Evolutionary conservation across 371 early-diverging fungal genomes (phyloP), one percentile per base, ranked within the genome.

Genomic region (Rhizopus delemar): DNA sequence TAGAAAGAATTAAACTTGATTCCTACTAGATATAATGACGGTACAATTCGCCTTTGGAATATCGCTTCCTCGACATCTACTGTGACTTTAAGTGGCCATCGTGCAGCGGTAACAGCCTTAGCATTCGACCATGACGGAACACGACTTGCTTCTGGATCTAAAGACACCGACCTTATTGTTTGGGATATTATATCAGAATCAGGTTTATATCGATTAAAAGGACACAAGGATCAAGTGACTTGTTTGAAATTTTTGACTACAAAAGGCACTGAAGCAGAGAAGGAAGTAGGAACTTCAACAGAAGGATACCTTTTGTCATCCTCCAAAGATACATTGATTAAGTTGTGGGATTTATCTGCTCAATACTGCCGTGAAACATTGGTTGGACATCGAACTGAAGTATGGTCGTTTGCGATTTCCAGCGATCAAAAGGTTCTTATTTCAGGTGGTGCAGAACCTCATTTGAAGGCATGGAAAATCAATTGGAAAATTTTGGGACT

Each of bases 331-430:
- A 93, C 97, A 12, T 82, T 96, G 67, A 72, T 98, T 59, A 97
- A 97, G 77, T 70, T 96, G 45, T 98, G 98, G 98, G 98, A 97
- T 71, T 75, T 97, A 50, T 81, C 88, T 41, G 90, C 93, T 16
- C 90, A 90, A 66, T 93, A 92, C 68, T 98, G 98, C 70, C 89
- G 96, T 51, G 96, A 98, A 66, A 98, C 98, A 16, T 62, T 95
- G 36, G 90, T 94, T 3, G 90, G 89, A 8, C 97, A 98, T 69
- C 89, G 94, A 50, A 89, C 86, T 58, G 98, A 98, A 72, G 90
- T 97, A 7, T 96, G 96, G 95, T 81, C 88, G 7, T 78, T 93
- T 69, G 91, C 83, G 11, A 70, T 89, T 13, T 80, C 80, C 32
- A 71, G 77, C 4, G 84, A 86, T 35, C 82, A 81, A 55, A 78